Percentiles rank a stretch among this genome's conserved stretches.
These are phyloP conservation scores for Candida xyloterini DNA, from an alignment of 805 yeast species.

Conservation along the genomic window DNA sequence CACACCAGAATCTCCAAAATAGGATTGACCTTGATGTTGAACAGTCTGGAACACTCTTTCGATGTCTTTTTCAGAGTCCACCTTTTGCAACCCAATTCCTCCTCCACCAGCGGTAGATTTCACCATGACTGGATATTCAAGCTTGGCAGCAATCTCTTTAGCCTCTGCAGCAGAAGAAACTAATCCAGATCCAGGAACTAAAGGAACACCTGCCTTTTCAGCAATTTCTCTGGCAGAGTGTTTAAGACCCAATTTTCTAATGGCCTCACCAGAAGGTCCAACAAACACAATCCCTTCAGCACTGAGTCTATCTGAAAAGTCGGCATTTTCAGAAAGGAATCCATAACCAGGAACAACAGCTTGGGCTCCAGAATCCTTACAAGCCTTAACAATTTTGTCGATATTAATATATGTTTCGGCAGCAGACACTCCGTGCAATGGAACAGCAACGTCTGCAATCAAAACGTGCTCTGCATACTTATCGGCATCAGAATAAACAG, in stretches of 20 bases:
- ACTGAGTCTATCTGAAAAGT: conserved; percentile 84
- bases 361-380: conserved; percentile 78
- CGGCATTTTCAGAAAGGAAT: conserved; percentile 93
- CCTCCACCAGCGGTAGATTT: conserved; percentile 99
- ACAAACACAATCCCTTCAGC: conserved; percentile 84
- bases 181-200: conserved; percentile 95
- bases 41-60: conserved; percentile 86
- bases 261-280: conserved; percentile 96
- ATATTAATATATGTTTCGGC: conserved; percentile 87
- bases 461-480: conserved; percentile 83
- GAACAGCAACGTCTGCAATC: conserved; percentile 77
- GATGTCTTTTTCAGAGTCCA: conserved; percentile 76
- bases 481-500: conserved; percentile 90
- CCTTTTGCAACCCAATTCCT: conserved; percentile 95
- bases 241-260: conserved; percentile 85
- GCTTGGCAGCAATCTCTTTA: conserved; percentile 61
- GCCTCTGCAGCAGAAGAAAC: conserved; percentile 75
- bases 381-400: conserved; percentile 83
- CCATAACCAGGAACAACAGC: conserved; percentile 99
- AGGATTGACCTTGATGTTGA: conserved; percentile 88
- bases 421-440: conserved; percentile 78
- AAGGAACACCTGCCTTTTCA: conserved; percentile 84
- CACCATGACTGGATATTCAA: conserved; percentile 91
- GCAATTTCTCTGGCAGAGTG: conserved; percentile 98
- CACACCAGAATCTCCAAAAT: conserved; percentile 94